Conservation (phyloP, 2,329 filamentous ascomycete genomes). For the Hortaea sp. region DNA sequence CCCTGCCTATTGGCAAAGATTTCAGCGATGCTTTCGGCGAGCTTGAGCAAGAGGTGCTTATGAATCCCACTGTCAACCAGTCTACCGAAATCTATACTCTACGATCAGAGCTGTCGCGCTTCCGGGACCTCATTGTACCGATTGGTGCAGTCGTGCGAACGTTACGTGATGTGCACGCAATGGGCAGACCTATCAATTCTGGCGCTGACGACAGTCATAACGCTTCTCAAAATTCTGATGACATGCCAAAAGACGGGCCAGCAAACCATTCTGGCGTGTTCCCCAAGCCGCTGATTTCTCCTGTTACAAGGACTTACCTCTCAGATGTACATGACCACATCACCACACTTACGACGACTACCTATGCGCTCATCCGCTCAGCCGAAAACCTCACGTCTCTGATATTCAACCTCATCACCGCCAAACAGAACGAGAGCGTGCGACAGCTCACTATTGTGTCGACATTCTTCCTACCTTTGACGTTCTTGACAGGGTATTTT, state of each 20-base stretch:
- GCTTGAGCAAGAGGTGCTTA: slow-evolving; percentile 76
- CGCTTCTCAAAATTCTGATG: too few species aligned
- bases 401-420: slow-evolving; percentile 88
- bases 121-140: slow-evolving; percentile 72
- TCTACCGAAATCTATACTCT: slow-evolving; percentile 61
- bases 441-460: slow-evolving; percentile 79
- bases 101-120: slow-evolving; percentile 68
- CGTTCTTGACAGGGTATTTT: slow-evolving; percentile 64
- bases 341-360: slow-evolving; percentile 66
- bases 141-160: slow-evolving; percentile 73
- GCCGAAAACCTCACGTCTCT: slow-evolving; percentile 71
- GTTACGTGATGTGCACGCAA: slow-evolving; percentile 30
- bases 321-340: slow-evolving; percentile 85
- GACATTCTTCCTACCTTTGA: slow-evolving; percentile 80
- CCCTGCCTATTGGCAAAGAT: slow-evolving; percentile 72
- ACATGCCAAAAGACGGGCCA: neutral
- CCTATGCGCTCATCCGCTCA: slow-evolving; percentile 69
- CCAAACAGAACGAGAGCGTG: slow-evolving; percentile 85
- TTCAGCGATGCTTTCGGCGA: slow-evolving; percentile 83
- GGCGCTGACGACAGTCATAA: too few species aligned
- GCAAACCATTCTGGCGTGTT: neutral
- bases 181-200: too few species aligned
- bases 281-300: slow-evolving; percentile 44
- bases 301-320: slow-evolving; percentile 73
- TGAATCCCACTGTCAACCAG: slow-evolving; percentile 66